Evolutionary conservation across 139 green algal genomes (phyloP).

Genomic region (Raphidocelis subcapitata): DNA sequence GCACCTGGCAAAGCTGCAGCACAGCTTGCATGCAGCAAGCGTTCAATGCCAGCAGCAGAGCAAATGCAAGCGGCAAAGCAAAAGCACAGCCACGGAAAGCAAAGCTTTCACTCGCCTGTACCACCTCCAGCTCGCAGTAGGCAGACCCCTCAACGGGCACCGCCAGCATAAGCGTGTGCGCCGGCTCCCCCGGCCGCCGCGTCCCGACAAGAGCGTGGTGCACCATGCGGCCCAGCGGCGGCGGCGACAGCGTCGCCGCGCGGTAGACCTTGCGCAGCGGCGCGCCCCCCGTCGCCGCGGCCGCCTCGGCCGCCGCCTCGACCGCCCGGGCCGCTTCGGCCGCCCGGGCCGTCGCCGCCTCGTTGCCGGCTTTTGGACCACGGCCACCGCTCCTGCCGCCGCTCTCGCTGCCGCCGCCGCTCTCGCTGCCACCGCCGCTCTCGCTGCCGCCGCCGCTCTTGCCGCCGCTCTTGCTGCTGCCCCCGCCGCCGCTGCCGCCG

Average conservation of each 20-base stretch:
- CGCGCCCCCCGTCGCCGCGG: background rate
- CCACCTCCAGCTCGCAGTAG: conserved; percentile 52
- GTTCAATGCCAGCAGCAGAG: no score
- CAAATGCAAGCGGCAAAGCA: no score
- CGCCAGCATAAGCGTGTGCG: conserved; percentile 46
- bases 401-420: background rate
- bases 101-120: conserved; percentile 41
- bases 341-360: no score
- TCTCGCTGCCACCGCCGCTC: background rate
- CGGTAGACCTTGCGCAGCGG: conserved; percentile 20
- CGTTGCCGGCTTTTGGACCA: background rate
- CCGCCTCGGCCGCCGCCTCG: background rate
- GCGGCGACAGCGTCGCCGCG: conserved; percentile 4
- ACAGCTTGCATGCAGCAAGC: no score
- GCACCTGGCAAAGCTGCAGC: no score
- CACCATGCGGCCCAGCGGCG: conserved; percentile 41
- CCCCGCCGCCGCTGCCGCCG: background rate
- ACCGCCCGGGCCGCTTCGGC: no score
- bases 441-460: background rate
- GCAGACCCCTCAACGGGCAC: conserved; percentile 13
- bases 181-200: conserved; percentile 31
- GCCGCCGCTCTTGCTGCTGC: background rate
- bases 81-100: no score
- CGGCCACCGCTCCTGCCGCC: background rate
- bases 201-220: conserved; percentile 39